Conservation (phyloP, 257 asterid species). For the Primulina tabacum region DNA sequence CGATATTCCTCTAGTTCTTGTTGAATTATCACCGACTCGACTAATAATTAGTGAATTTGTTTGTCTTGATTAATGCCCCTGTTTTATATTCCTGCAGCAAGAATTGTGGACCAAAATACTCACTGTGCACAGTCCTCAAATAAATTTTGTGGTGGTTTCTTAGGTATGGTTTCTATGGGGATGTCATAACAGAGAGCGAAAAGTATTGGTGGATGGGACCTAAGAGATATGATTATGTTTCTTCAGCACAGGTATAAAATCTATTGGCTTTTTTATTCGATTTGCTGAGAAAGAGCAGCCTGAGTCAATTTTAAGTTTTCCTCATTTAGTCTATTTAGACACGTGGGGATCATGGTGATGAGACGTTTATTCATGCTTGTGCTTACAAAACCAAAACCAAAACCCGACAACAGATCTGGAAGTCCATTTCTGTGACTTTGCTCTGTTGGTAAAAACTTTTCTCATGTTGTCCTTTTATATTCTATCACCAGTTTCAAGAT, state of each 20-base stretch:
- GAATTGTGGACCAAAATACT: conserved; percentile 18
- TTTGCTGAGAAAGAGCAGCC: conserved; percentile 3
- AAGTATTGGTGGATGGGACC: conserved; percentile 99
- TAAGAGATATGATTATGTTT: conserved; percentile 77
- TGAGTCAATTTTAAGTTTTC: conserved; percentile 3
- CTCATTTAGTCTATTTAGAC: conserved; percentile 12
- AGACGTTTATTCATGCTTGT: conserved; percentile 6
- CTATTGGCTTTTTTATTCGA: conserved; percentile 18
- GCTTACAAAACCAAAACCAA: neutral
- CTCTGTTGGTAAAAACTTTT: conserved; percentile 4
- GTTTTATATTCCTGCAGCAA: neutral
- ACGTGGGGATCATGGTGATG: neutral
- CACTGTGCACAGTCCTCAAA: conserved; percentile 11
- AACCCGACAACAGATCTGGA: conserved; percentile 16
- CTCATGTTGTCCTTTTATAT: neutral
- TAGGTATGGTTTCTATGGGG: conserved; percentile 98
- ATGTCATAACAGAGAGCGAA: conserved; percentile 95
- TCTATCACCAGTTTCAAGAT: neutral
- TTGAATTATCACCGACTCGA: neutral
- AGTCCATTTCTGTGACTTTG: conserved; percentile 13
- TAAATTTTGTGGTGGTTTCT: conserved; percentile 24
- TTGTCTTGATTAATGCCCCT: conserved; percentile 9
- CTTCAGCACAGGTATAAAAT: conserved; percentile 82
- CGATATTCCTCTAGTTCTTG: conserved; percentile 13
- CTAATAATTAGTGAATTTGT: neutral